Conservation (phyloP, 192 early-diverging fungal species). For the Gaertneriomyces sp. region DNA sequence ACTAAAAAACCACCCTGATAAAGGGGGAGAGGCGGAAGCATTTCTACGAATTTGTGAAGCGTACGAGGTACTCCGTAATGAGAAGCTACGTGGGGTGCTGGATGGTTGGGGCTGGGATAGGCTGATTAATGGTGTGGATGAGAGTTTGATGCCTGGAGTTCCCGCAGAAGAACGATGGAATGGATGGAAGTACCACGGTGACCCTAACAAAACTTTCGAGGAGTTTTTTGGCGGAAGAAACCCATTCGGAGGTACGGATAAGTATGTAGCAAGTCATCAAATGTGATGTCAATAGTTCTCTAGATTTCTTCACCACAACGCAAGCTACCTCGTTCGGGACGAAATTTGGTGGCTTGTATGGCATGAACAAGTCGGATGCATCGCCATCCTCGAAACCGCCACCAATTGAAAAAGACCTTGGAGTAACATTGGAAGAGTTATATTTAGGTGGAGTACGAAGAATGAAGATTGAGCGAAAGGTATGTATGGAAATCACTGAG, state of each 20-base stretch:
- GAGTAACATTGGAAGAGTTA: conserved; percentile 51
- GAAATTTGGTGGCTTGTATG: conserved; percentile 56
- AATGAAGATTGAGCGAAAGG: conserved; percentile 49
- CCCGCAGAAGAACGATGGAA: conserved; percentile 42
- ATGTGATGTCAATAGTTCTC: not conserved
- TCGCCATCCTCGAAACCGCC: conserved; percentile 23
- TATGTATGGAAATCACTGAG: conserved; percentile 2
- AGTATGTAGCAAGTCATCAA: not conserved
- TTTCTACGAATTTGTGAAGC: conserved; percentile 46
- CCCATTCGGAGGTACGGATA: conserved; percentile 43
- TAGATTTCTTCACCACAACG: conserved; percentile 41
- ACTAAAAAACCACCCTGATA: conserved; percentile 48
- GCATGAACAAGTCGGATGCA: conserved; percentile 37
- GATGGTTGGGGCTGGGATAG: not conserved
- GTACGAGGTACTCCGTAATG: conserved; percentile 46
- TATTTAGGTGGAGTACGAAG: conserved; percentile 55
- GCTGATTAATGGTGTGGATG: not conserved
- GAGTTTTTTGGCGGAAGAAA: conserved; percentile 58
- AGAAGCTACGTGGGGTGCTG: conserved; percentile 19
- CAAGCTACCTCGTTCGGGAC: conserved; percentile 43
- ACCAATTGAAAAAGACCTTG: conserved; percentile 38
- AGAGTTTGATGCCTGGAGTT: conserved; percentile 24
- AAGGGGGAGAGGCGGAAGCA: conserved; percentile 39
- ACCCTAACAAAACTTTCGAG: conserved; percentile 45
- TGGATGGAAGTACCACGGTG: conserved; percentile 51